phyloP scores from a whole-genome alignment of 805 yeast species.

The Cyberlindnera mrakii region DNA sequence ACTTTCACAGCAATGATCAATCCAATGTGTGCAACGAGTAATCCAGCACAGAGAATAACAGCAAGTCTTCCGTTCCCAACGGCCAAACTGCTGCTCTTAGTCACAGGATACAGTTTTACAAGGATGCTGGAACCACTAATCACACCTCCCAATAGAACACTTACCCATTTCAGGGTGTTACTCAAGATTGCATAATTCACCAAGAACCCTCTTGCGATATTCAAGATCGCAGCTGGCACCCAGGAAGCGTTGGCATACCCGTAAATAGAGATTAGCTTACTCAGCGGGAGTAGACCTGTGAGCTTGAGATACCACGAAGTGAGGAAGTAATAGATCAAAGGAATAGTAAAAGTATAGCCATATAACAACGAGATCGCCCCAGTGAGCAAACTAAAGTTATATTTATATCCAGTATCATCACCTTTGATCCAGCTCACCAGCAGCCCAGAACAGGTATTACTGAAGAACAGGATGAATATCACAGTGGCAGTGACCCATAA shows the following conservation, averaged over 20 bases:
- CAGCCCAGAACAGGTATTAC: constrained; percentile 63
- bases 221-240: constrained; percentile 72
- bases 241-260: constrained; percentile 83
- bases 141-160: constrained; percentile 53
- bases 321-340: constrained; percentile 45
- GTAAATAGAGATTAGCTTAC: constrained; percentile 64
- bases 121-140: constrained; percentile 53
- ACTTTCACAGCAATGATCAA: constrained; percentile 62
- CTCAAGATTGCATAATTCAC: constrained; percentile 39
- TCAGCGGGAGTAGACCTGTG: constrained; percentile 40
- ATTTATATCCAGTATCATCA: constrained; percentile 44
- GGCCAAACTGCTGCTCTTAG: constrained; percentile 27
- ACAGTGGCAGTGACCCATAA: constrained; percentile 87
- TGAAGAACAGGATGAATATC: constrained; percentile 65
- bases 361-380: constrained; percentile 66
- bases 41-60: constrained; percentile 31
- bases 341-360: constrained; percentile 69
- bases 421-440: constrained; percentile 44
- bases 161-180: constrained; percentile 51
- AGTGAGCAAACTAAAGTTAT: constrained; percentile 55
- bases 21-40: constrained; percentile 45
- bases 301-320: constrained; percentile 52
- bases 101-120: constrained; percentile 38
- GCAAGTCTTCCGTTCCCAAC: constrained; percentile 34
- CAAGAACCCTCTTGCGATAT: constrained; percentile 51